A percentile compares a stretch with the other conserved stretches of the same genome.
These are phyloP conservation scores for Saturnispora dispora DNA, from an alignment of 805 yeast genomes.

Conservation along the genomic window DNA sequence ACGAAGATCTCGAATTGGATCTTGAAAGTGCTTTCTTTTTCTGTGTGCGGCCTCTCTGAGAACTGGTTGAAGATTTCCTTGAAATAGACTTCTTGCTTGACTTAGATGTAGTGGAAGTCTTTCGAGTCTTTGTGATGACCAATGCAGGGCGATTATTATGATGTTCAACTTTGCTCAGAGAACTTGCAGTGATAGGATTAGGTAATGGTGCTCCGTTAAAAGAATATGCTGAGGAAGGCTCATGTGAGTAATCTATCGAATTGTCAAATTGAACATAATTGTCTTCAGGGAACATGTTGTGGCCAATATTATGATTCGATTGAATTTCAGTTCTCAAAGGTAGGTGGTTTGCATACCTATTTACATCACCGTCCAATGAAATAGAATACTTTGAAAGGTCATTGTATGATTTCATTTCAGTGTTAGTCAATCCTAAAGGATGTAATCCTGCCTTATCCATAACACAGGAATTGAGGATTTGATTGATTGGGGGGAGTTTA, in stretches of 20 bases:
- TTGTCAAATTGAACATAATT: not conserved
- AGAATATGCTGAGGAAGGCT: not conserved
- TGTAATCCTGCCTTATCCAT: conserved; percentile 16
- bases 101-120: not conserved
- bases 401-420: conserved; percentile 8
- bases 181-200: not conserved
- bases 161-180: not conserved
- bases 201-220: not conserved
- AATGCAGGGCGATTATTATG: not conserved
- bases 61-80: not conserved
- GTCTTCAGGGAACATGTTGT: not conserved
- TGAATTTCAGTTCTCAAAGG: conserved; percentile 1
- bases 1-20: not conserved
- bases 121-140: conserved; percentile 9
- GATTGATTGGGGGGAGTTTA: conserved; percentile 18
- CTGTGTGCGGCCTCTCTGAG: not conserved
- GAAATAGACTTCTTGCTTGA: not conserved
- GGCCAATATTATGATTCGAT: not conserved
- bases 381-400: conserved; percentile 7
- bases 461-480: conserved; percentile 11
- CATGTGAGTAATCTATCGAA: not conserved
- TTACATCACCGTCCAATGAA: conserved; percentile 7
- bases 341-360: not conserved
- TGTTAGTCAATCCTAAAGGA: conserved; percentile 13
- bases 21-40: not conserved